These are phyloP conservation scores for Calonectria hawksworthii DNA, from an alignment of 2,329 filamentous ascomycete species.

Conservation along the genomic window DNA sequence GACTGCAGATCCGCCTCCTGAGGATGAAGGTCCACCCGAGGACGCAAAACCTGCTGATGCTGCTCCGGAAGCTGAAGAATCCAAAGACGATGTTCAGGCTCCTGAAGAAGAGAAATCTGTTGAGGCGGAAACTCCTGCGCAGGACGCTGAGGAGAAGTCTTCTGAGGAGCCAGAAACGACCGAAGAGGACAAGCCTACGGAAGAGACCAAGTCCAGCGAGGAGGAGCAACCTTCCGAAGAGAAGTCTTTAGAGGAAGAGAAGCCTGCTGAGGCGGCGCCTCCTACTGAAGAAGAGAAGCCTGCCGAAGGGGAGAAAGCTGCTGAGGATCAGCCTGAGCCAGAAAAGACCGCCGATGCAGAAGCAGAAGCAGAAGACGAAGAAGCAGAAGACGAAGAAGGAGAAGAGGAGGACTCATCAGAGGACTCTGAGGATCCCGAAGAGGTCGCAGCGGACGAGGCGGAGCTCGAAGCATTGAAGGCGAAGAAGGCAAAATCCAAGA, in stretches of 20 bases:
- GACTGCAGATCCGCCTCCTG: neutral
- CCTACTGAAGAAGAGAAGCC: slow-evolving; percentile 23
- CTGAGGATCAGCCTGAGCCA: neutral
- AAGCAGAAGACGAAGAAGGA: neutral
- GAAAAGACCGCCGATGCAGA: neutral
- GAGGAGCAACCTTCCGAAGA: neutral
- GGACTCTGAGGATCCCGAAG: neutral
- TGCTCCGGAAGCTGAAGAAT: slow-evolving; percentile 18
- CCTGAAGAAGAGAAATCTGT: slow-evolving; percentile 27
- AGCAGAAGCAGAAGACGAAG: neutral
- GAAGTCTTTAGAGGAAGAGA: neutral
- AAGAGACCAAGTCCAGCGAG: slow-evolving; percentile 13
- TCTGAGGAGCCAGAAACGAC: slow-evolving; percentile 12
- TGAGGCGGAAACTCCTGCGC: slow-evolving; percentile 19
- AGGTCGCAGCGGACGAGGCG: slow-evolving; percentile 10
- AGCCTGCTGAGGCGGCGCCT: neutral
- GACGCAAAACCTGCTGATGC: neutral
- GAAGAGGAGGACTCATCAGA: neutral
- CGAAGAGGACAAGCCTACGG: slow-evolving; percentile 10
- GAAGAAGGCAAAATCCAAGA: slow-evolving; percentile 33
- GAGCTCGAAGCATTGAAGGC: slow-evolving; percentile 34
- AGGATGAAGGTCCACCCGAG: neutral
- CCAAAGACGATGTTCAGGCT: slow-evolving; percentile 1
- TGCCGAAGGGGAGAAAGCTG: neutral
- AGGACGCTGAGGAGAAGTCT: slow-evolving; percentile 15